These are phyloP conservation scores for Sporothrix humicola DNA, from an alignment of 2,329 filamentous ascomycete genomes.

Conservation along the genomic window DNA sequence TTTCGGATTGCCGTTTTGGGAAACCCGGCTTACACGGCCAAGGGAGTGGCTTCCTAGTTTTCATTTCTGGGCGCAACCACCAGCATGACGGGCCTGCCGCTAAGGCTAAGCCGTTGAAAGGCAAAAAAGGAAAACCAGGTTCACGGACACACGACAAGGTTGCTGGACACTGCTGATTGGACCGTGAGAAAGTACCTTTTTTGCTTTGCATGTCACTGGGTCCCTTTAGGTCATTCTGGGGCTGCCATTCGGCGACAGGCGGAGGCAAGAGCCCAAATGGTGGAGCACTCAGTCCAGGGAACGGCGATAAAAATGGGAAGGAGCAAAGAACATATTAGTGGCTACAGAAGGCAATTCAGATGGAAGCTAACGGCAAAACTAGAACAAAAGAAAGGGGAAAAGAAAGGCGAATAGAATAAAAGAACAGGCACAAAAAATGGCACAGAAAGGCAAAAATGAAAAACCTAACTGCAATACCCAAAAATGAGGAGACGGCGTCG, in stretches of 20 bases:
- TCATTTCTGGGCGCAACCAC: neutral
- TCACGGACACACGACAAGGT: neutral
- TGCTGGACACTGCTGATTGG: conserved; percentile 1
- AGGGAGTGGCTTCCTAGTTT: neutral
- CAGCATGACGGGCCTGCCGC: neutral
- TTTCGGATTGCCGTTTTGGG: conserved; percentile 1
- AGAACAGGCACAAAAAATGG: neutral
- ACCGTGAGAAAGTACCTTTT: neutral
- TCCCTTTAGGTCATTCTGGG: neutral
- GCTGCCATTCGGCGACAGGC: neutral
- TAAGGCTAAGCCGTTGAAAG: neutral
- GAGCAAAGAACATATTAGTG: neutral
- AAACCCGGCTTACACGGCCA: conserved; percentile 7
- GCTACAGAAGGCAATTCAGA: neutral
- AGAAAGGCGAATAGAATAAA: neutral
- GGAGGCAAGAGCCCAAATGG: neutral
- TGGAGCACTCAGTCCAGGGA: neutral
- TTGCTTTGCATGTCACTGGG: neutral
- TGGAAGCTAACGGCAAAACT: neutral
- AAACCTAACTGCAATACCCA: conserved; percentile 1
- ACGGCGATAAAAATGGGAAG: neutral
- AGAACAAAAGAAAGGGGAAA: neutral
- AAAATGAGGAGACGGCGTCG: neutral
- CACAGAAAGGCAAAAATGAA: neutral
- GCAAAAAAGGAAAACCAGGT: too few relatives aligned